Evolutionary conservation across 257 asterid species (phyloP), one percentile per base, ranked within the genome.

Genomic region (Mentha longifolia): DNA sequence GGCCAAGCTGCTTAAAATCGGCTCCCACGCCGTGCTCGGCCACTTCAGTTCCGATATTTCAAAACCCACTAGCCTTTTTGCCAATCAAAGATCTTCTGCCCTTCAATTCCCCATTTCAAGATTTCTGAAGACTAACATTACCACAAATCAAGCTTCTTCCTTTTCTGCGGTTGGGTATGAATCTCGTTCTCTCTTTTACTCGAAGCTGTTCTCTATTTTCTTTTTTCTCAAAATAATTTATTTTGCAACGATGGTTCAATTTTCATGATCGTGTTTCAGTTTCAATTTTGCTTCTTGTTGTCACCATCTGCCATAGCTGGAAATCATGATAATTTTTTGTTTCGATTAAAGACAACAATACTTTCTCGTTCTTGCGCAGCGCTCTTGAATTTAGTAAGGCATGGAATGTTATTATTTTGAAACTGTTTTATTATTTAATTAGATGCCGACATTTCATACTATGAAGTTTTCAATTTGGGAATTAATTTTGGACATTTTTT

Each of bases 131-230:
- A 64, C 76, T 49, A 68, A 72, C 67, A 64, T 78, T 74, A 72
- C 22, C 10, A 43, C 79, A n/a, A 76, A 81, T 72, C 84, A 70
- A 76, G 81, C 89, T 42, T 79, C 84, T 65, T 15, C 19, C 45
- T 70, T 85, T 6, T 46, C 80, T 51, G 58, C 83, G 5, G 20
- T 60, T 50, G 80, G 88, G 96, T 90, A 86, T n/a, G 12, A 9
- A 66, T 33, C 56, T 74, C 4, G 31, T 39, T 10, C 6, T 17
- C 56, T 19, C 66, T 12, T 45, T 45, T 45, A 6, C 39, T 35
- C 39, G 39, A 35, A 35, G 7, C 51, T 45, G 17, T 64, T 2
- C 19, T 55, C 41, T 39, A 15, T 17, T 4, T 15, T 6, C 7
- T 19, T 20, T 52, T 3, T 11, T 19, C 47, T 28, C 31, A 16